Base-by-base conservation (phyloP, 345 rosid genomes). In the Brassica carinata region DNA sequence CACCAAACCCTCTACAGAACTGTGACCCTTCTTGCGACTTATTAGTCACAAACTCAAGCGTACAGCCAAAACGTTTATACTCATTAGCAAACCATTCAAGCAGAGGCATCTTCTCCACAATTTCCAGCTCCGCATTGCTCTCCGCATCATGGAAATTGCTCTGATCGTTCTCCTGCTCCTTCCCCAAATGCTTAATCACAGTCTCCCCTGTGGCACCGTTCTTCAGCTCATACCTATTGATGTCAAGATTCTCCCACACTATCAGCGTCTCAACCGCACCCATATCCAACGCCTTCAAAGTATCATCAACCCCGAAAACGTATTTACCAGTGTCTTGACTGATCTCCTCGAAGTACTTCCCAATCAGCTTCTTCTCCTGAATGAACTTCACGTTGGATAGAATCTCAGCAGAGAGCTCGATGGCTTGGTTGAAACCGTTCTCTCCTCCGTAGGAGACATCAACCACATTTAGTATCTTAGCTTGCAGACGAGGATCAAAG, bases 371-470 rank as follows among this genome's bases (percentile, higher is more conserved):
- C 67, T 94, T 94, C 81, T 94, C 97, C 68, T 92, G 96, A n/a
- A 94, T 94, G 83, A 94, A 94, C 87, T 94, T 94, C 48, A 91
- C 98, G 77, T 94, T 90, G 5, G 96, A 85, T 5, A 94, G 85
- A 53, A 94, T 89, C 86, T 94, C 96, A 8, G 96, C 87, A 8
- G 97, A 94, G 45, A 94, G 76, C 85, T 91, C 97, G 31, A 94
- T 91, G 33, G 97, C 98, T 79, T 94, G 98, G 79, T 90, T 91
- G 78, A 94, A 94, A 67, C 97, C 97, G 62, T 90, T 90, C 83
- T 94, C 98, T 14, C 98, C 98, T 14, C 97, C 97, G 45, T 94
- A 94, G n/a, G 98, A 94, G 73, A 94, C 97, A 85, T 94, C 97
- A 78, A 89, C 94, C 57, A 92, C 97, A 27, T 92, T 94, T 80